Conservation (phyloP, 1,284 basidiomycete genomes). For the Ustanciosporium gigantosporum region DNA sequence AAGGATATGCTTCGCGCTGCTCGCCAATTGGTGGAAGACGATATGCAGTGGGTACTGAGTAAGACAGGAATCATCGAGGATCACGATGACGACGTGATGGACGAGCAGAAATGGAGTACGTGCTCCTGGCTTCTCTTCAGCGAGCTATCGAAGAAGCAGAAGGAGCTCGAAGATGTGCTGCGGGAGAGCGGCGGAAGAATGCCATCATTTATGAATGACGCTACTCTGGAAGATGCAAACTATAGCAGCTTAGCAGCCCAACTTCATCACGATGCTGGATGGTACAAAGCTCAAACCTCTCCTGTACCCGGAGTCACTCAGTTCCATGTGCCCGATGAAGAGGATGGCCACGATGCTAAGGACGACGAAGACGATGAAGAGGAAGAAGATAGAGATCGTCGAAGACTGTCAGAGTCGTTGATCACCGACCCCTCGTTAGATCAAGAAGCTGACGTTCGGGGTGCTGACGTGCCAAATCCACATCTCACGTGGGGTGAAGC, state of each 20-base stretch:
- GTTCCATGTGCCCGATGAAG: background rate
- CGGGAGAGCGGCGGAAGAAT: slow-evolving; percentile 19
- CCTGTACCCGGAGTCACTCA: slow-evolving; percentile 30
- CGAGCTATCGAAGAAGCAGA: slow-evolving; percentile 47
- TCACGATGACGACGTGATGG: slow-evolving; percentile 58
- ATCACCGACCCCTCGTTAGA: slow-evolving; percentile 45
- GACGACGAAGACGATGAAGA: slow-evolving; percentile 40
- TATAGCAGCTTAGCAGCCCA: slow-evolving; percentile 38
- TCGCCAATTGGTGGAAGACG: slow-evolving; percentile 52
- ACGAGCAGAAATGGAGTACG: slow-evolving; percentile 58
- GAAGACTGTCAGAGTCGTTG: slow-evolving; percentile 23
- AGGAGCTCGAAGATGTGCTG: slow-evolving; percentile 43
- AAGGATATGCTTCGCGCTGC: slow-evolving; percentile 45
- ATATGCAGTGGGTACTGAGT: slow-evolving; percentile 54
- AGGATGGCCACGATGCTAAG: slow-evolving; percentile 13
- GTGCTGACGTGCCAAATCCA: slow-evolving; percentile 50
- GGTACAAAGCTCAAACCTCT: slow-evolving; percentile 26
- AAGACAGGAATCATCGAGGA: slow-evolving; percentile 58
- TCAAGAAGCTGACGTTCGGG: slow-evolving; percentile 35
- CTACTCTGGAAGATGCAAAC: slow-evolving; percentile 19
- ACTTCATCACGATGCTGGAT: slow-evolving; percentile 30
- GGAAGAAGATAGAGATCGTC: slow-evolving; percentile 3
- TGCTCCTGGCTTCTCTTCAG: slow-evolving; percentile 55
- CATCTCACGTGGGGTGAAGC: slow-evolving; percentile 55
- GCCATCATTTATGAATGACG: slow-evolving; percentile 23